Conservation (phyloP, 352 stramenopile species). For the Phytophthora cajani region DNA sequence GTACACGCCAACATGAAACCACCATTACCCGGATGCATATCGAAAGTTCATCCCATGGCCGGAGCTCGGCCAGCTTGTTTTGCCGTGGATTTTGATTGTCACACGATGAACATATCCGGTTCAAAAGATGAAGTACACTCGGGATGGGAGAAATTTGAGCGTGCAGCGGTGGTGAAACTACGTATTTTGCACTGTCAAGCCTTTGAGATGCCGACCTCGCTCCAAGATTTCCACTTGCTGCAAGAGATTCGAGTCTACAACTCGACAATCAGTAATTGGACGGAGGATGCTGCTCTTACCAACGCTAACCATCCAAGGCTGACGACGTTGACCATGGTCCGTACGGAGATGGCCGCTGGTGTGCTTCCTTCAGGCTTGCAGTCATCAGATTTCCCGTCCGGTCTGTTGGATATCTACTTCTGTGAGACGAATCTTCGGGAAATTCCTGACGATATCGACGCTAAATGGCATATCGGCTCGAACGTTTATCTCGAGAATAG, state of each 20-base stretch:
- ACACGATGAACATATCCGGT: conserved; percentile 8
- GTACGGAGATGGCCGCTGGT: conserved; percentile 31
- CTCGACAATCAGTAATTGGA: conserved; percentile 41
- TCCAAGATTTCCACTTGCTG: conserved; percentile 41
- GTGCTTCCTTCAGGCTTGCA: conserved; percentile 44
- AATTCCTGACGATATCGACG: conserved; percentile 44
- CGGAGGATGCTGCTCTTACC: conserved; percentile 29
- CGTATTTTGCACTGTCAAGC: conserved; percentile 36
- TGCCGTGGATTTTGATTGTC: conserved; percentile 45
- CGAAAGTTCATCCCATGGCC: conserved; percentile 38
- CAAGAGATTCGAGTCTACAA: conserved; percentile 45
- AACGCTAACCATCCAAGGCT: conserved; percentile 37
- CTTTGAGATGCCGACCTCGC: conserved; percentile 37
- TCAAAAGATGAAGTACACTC: conserved; percentile 1
- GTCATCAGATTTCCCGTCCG: conserved; percentile 36
- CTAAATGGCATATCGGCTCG: conserved; percentile 27
- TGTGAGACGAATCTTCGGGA: conserved; percentile 38
- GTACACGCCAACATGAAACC: conserved; percentile 11
- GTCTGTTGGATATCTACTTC: conserved; percentile 41
- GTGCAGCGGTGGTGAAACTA: conserved; percentile 21
- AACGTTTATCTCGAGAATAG: conserved; percentile 29
- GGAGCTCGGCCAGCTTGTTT: conserved; percentile 36
- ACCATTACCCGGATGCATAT: conserved; percentile 18
- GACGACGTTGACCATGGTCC: conserved; percentile 35
- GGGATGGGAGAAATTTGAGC: conserved; percentile 34